These are phyloP conservation scores for Penicillium paxilli DNA, from an alignment of 495 filamentous ascomycete species.

Conservation along the genomic window DNA sequence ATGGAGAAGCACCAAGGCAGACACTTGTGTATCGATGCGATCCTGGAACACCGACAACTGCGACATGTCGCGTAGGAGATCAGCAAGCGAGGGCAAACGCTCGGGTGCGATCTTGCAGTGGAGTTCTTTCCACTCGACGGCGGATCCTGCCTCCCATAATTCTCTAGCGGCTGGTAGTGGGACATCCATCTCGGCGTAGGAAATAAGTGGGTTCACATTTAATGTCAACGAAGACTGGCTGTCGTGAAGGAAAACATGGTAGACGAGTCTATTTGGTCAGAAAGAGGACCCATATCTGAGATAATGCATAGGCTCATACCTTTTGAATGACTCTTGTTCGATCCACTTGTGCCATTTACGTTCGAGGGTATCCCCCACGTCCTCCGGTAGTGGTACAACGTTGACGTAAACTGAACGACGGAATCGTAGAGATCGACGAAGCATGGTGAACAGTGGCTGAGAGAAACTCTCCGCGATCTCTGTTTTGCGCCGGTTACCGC, in stretches of 20 bases:
- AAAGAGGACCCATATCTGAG: not conserved
- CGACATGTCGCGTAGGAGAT: conserved; percentile 53
- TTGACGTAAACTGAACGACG: conserved; percentile 44
- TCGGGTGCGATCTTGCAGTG: conserved; percentile 38
- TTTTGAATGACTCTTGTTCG: conserved; percentile 55
- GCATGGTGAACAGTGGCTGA: conserved; percentile 53
- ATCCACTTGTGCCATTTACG: conserved; percentile 61
- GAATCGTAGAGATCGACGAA: conserved; percentile 33
- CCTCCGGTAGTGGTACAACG: conserved; percentile 41
- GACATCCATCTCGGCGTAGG: conserved; percentile 63
- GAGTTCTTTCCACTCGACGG: conserved; percentile 55
- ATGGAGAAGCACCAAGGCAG: conserved; percentile 53
- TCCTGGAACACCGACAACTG: conserved; percentile 37
- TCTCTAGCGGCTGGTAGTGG: conserved; percentile 54
- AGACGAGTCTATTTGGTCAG: conserved; percentile 46
- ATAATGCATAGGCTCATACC: conserved; percentile 19
- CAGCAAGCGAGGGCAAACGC: conserved; percentile 47
- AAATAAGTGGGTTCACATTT: conserved; percentile 56
- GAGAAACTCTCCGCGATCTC: conserved; percentile 66
- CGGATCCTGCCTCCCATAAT: conserved; percentile 57
- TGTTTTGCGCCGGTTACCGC: conserved; percentile 65
- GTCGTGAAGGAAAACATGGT: conserved; percentile 58
- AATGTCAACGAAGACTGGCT: conserved; percentile 58
- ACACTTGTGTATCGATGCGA: conserved; percentile 50
- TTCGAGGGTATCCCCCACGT: conserved; percentile 49